A percentile compares a stretch with the other conserved stretches of the same genome.
These are phyloP conservation scores for Myrica gale DNA, from an alignment of 306 rosid species.

Conservation along the genomic window DNA sequence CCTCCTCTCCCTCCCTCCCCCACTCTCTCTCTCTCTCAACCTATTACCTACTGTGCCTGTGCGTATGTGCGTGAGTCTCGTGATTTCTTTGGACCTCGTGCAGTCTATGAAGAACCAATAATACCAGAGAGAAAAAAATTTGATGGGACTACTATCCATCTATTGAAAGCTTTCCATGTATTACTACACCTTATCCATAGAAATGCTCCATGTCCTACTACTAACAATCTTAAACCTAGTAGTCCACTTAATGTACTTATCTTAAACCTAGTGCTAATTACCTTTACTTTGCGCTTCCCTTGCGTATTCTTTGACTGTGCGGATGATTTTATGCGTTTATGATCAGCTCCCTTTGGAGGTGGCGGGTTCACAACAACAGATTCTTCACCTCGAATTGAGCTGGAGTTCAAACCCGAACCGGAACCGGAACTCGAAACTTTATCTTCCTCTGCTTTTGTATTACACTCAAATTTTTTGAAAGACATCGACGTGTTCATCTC, in stretches of 20 bases:
- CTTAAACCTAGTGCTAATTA: constrained; percentile 9
- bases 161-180: neutral
- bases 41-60: neutral
- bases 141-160: neutral
- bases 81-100: constrained; percentile 33
- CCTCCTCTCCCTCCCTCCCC: neutral
- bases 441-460: constrained; percentile 31
- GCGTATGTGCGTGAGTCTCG: constrained; percentile 30
- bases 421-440: constrained; percentile 28
- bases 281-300: constrained; percentile 89
- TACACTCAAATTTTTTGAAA: constrained; percentile 25
- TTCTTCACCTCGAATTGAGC: constrained; percentile 38
- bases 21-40: neutral
- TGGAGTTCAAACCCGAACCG: constrained; percentile 19
- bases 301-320: constrained; percentile 56
- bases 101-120: neutral
- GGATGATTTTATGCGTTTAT: constrained; percentile 56
- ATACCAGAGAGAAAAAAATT: constrained; percentile 28
- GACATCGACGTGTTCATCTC: constrained; percentile 47
- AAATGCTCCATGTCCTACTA: neutral
- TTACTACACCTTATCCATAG: too few relatives aligned
- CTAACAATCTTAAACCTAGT: neutral
- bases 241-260: neutral
- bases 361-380: constrained; percentile 17
- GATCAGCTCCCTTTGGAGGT: constrained; percentile 24